These are phyloP conservation scores for Geotrichum citri-aurantii DNA, from an alignment of 1,139 yeast species.

Conservation along the genomic window DNA sequence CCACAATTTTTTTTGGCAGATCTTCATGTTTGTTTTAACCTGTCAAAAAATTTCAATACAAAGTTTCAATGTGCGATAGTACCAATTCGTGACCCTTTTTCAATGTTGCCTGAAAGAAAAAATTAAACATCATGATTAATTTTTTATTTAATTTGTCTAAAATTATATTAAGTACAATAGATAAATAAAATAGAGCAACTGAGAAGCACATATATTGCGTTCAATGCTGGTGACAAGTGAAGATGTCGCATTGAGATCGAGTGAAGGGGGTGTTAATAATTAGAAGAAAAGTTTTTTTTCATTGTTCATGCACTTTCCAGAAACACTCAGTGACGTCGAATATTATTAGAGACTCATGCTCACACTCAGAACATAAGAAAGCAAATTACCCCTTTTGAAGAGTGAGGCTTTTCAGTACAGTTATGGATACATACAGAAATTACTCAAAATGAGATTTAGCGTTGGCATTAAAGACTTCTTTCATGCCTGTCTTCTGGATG, in stretches of 20 bases:
- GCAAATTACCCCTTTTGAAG: no score
- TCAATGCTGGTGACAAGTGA: neutral
- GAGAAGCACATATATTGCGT: neutral
- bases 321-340: neutral
- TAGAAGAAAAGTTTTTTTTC: neutral
- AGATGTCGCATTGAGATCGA: neutral
- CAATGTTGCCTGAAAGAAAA: no score
- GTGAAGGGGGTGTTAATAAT: neutral
- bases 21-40: no score
- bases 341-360: neutral
- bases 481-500: neutral
- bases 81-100: no score
- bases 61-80: no score
- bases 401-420: neutral
- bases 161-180: no score
- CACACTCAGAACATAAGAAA: no score
- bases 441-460: neutral
- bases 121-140: no score
- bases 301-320: neutral
- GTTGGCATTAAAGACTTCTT: neutral
- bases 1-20: no score
- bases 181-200: neutral
- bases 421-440: neutral
- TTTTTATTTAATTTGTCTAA: no score
- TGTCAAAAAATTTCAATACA: no score